A percentile compares a stretch with the other conserved stretches of the same genome.
Evolutionary conservation across 2,329 filamentous ascomycete genomes (phyloP).

Genomic region (Diaporthe vaccinii): DNA sequence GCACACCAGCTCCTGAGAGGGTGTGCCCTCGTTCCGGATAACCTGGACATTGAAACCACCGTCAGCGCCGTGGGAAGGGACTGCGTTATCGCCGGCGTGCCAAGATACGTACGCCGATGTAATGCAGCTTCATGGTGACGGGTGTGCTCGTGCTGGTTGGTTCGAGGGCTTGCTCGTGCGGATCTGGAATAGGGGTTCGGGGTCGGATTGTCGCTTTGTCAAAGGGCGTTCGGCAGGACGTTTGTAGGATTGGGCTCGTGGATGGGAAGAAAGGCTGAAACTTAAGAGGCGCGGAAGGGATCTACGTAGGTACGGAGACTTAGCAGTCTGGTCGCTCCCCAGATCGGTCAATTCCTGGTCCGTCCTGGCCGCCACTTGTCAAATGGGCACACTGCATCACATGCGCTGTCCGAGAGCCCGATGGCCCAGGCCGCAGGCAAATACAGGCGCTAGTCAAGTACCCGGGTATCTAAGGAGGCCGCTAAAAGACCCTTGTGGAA

Average conservation of each 20-base stretch:
- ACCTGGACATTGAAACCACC: slow-evolving; percentile 67
- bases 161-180: slow-evolving; percentile 13
- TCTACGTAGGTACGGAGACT: too few relatives aligned
- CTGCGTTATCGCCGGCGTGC: slow-evolving; percentile 38
- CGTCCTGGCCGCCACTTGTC: slow-evolving; percentile 32
- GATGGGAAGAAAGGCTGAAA: slow-evolving; percentile 28
- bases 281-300: slow-evolving; percentile 10
- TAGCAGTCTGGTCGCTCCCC: background rate
- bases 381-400: slow-evolving; percentile 30
- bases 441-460: background rate
- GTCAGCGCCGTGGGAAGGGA: slow-evolving; percentile 36
- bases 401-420: slow-evolving; percentile 23
- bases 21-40: slow-evolving; percentile 82
- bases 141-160: slow-evolving; percentile 29
- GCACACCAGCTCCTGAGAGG: slow-evolving; percentile 80
- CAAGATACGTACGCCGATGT: slow-evolving; percentile 78
- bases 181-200: background rate
- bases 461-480: background rate
- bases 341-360: slow-evolving; percentile 14
- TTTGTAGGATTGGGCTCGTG: background rate
- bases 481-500: slow-evolving; percentile 5
- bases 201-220: slow-evolving; percentile 3
- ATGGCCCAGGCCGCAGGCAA: background rate
- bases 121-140: slow-evolving; percentile 83
- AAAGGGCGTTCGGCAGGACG: background rate